phyloP scores from a whole-genome alignment of 805 yeast species.

The Hanseniaspora pseudoguilliermondii region DNA sequence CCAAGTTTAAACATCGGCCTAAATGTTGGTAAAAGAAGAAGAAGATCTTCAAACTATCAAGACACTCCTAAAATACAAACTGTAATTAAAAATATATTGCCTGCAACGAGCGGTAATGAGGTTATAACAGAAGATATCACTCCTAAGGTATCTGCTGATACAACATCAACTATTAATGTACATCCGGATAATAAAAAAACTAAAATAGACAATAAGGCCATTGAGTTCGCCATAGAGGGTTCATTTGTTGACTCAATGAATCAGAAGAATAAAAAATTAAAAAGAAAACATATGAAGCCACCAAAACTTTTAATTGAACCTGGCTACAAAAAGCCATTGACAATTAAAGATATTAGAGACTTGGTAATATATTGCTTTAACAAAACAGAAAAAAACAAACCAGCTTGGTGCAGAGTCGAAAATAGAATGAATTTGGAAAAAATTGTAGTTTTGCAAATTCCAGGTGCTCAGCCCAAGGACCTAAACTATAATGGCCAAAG shows the following conservation, averaged over 20 bases:
- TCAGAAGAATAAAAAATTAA: conserved; percentile 20
- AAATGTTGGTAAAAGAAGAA: conserved; percentile 7
- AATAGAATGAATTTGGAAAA: conserved; percentile 40
- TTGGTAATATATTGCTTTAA: conserved; percentile 33
- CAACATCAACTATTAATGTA: background rate
- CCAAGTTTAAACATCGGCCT: conserved; percentile 5
- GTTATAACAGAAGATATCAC: background rate
- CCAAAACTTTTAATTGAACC: conserved; percentile 28
- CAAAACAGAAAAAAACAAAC: conserved; percentile 30
- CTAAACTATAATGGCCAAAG: conserved; percentile 15
- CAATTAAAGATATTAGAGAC: conserved; percentile 35
- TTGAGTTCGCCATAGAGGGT: conserved; percentile 2
- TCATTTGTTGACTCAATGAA: background rate
- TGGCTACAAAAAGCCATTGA: conserved; percentile 20
- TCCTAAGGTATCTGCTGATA: background rate
- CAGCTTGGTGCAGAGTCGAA: conserved; percentile 38
- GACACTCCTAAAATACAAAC: background rate
- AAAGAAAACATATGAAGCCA: conserved; percentile 23
- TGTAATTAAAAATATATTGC: background rate
- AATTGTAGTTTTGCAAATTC: conserved; percentile 46
- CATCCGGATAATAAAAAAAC: background rate
- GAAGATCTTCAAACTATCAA: conserved; percentile 12
- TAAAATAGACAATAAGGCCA: background rate
- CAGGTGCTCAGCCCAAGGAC: conserved; percentile 45
- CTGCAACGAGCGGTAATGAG: background rate